A percentile compares a stretch with the other conserved stretches of the same genome.
Conservation (phyloP, 805 yeast species). For the Pachysolen tannophilus region DNA sequence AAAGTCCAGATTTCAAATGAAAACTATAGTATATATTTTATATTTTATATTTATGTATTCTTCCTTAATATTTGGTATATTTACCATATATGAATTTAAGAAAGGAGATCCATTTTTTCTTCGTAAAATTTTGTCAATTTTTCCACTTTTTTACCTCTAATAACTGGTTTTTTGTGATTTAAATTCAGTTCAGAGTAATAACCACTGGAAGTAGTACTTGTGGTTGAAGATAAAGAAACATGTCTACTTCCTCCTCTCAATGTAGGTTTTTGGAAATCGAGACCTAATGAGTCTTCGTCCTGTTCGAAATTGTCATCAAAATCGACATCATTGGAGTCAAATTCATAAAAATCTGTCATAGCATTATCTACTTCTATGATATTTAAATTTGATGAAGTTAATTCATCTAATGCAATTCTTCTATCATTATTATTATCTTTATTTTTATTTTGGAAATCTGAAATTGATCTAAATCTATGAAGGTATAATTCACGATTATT, state of each 20-base stretch:
- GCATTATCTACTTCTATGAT: too few species aligned
- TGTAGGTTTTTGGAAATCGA: conserved; percentile 2
- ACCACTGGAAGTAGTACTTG: too few species aligned
- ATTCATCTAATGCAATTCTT: not conserved
- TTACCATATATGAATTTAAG: not conserved
- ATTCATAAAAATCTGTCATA: not conserved
- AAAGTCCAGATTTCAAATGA: too few species aligned
- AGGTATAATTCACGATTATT: not conserved
- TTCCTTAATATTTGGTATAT: too few species aligned
- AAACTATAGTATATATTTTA: too few species aligned
- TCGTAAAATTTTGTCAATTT: conserved; percentile 43
- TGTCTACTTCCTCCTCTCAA: conserved; percentile 1
- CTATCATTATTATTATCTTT: not conserved
- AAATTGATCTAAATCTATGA: not conserved
- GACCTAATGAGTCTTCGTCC: not conserved
- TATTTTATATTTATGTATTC: too few species aligned
- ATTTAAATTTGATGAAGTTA: too few species aligned
- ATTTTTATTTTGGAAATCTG: not conserved
- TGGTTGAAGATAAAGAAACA: too few species aligned
- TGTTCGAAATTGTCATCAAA: not conserved
- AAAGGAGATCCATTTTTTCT: conserved; percentile 22
- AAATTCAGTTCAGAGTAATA: conserved; percentile 2
- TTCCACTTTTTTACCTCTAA: conserved; percentile 46
- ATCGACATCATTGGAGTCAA: not conserved
- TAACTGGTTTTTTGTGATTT: conserved; percentile 17